A percentile compares a stretch with the other conserved stretches of the same genome.
phyloP scores from a whole-genome alignment of 1,139 yeast species.

The Yamadazyma conglobata region DNA sequence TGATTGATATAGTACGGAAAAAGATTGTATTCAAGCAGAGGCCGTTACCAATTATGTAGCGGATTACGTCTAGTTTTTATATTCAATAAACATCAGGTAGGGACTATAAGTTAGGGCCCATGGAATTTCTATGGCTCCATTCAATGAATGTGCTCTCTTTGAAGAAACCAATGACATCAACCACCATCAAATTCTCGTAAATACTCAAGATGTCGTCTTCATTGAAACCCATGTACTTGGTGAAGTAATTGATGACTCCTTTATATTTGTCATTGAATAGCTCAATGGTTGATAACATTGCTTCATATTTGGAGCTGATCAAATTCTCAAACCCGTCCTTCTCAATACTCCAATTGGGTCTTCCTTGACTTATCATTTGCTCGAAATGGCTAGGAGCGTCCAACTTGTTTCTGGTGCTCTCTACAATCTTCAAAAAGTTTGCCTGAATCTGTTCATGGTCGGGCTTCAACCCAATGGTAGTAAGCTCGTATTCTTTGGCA shows the following conservation, averaged over 20 bases:
- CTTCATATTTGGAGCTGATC: constrained; percentile 65
- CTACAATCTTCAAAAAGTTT: constrained; percentile 30
- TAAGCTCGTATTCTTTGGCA: constrained; percentile 71
- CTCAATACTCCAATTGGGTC: constrained; percentile 39
- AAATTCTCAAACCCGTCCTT: constrained; percentile 54
- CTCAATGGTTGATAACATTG: constrained; percentile 65
- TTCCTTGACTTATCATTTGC: constrained; percentile 28
- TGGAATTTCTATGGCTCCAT: constrained; percentile 25
- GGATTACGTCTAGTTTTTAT: constrained; percentile 1
- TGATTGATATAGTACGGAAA: constrained; percentile 56
- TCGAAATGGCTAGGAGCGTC: constrained; percentile 27
- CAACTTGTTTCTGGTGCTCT: constrained; percentile 26
- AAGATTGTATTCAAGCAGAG: constrained; percentile 61
- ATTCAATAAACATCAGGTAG: no score
- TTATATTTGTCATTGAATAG: constrained; percentile 51
- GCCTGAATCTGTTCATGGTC: constrained; percentile 39
- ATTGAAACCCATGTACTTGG: constrained; percentile 42
- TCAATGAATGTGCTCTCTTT: constrained; percentile 18
- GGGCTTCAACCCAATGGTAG: constrained; percentile 60
- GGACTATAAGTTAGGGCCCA: constrained; percentile 11
- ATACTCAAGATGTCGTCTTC: constrained; percentile 49
- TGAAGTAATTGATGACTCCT: constrained; percentile 51
- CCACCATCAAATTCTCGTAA: constrained; percentile 39
- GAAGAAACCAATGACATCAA: constrained; percentile 18
- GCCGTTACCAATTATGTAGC: constrained; percentile 71